Percentiles rank a stretch among this genome's conserved stretches.
Evolutionary conservation across 2,329 filamentous ascomycete species (phyloP).

Genomic region (Fusarium sp.): DNA sequence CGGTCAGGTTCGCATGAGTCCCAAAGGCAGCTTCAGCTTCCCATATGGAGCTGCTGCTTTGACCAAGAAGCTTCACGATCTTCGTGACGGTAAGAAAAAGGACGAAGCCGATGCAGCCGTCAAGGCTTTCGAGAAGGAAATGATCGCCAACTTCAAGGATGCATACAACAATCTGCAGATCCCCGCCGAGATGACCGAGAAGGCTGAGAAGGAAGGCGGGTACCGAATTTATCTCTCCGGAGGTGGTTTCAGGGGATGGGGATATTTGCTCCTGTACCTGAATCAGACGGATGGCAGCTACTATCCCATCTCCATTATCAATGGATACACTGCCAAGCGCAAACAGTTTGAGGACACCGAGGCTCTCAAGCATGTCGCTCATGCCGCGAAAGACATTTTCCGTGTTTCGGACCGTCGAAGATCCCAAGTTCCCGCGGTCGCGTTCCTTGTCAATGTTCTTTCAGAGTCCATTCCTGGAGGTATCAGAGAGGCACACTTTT

Average conservation of each 20-base stretch:
- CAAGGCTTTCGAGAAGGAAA: slow-evolving; percentile 58
- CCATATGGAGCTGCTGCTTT: slow-evolving; percentile 77
- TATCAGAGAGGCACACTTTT: slow-evolving; percentile 73
- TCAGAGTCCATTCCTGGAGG: slow-evolving; percentile 66
- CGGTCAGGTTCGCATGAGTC: slow-evolving; percentile 62
- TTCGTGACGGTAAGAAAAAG: slow-evolving; percentile 51
- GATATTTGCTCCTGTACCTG: slow-evolving; percentile 71
- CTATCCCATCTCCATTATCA: slow-evolving; percentile 78
- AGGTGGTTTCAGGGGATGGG: slow-evolving; percentile 78
- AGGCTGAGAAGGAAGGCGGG: slow-evolving; percentile 56
- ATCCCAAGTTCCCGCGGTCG: slow-evolving; percentile 74
- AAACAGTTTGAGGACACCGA: slow-evolving; percentile 63
- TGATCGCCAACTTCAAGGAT: slow-evolving; percentile 61
- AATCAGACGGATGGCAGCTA: slow-evolving; percentile 66
- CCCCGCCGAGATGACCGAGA: slow-evolving; percentile 59
- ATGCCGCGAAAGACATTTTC: slow-evolving; percentile 58
- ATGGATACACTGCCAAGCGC: slow-evolving; percentile 68
- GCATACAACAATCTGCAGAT: slow-evolving; percentile 65
- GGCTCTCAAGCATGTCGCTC: slow-evolving; percentile 48
- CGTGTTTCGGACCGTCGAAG: slow-evolving; percentile 73
- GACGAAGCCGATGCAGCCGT: slow-evolving; percentile 57
- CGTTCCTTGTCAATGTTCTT: slow-evolving; percentile 72
- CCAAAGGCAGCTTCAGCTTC: slow-evolving; percentile 69
- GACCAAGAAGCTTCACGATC: slow-evolving; percentile 62
- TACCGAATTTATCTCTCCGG: slow-evolving; percentile 74